A percentile compares a stretch with the other conserved stretches of the same genome.
These are phyloP conservation scores for Fusarium sp. DNA, from an alignment of 2,329 filamentous ascomycete species.

Conservation along the genomic window DNA sequence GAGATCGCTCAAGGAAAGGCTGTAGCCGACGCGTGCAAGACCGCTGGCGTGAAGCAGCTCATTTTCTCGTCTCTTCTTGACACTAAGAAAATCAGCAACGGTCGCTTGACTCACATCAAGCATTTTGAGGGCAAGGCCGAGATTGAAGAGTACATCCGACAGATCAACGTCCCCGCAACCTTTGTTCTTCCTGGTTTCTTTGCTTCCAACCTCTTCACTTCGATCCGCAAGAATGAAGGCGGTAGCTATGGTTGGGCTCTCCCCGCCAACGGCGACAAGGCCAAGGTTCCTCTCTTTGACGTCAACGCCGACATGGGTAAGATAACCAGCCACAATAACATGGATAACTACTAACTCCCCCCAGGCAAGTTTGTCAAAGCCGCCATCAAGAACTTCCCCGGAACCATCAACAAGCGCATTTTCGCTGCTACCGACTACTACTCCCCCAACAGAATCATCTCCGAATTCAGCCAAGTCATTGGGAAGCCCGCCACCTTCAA, in stretches of 20 bases:
- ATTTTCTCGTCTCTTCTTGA: conserved; percentile 59
- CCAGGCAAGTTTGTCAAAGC: conserved; percentile 50
- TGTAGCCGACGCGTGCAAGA: conserved; percentile 58
- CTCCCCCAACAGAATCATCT: conserved; percentile 46
- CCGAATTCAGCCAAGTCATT: conserved; percentile 49
- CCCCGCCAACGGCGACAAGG: conserved; percentile 46
- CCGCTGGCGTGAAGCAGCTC: conserved; percentile 56
- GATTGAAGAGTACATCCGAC: conserved; percentile 66
- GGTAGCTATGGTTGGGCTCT: conserved; percentile 45
- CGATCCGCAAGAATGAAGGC: conserved; percentile 45
- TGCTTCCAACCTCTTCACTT: conserved; percentile 59
- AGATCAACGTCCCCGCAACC: conserved; percentile 58
- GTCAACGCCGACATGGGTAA: conserved; percentile 54
- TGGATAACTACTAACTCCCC: fast-evolving
- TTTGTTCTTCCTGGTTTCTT: conserved; percentile 65
- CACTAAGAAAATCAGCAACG: conserved; percentile 51
- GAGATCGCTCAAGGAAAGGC: conserved; percentile 57
- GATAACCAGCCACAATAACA: fast-evolving
- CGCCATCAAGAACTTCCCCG: conserved; percentile 46
- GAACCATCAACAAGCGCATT: conserved; percentile 47
- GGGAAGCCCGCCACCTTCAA: conserved; percentile 48
- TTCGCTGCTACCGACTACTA: conserved; percentile 52
- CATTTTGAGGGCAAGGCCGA: conserved; percentile 69
- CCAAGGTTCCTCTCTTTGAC: conserved; percentile 53
- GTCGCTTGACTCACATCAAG: conserved; percentile 51